Evolutionary conservation across 305 asterid genomes (phyloP).

Genomic region (Fraxinus angustifolia): DNA sequence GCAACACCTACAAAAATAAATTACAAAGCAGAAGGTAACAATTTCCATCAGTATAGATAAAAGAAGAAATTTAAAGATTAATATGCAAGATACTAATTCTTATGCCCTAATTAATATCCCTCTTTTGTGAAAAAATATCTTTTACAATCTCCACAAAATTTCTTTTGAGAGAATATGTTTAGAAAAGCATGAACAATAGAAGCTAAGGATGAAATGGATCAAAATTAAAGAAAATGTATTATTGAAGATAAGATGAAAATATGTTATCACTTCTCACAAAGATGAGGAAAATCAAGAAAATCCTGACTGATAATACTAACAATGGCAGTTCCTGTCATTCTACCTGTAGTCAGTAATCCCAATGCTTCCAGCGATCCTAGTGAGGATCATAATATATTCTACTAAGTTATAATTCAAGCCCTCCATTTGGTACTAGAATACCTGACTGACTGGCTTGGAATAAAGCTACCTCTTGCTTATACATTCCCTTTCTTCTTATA

Average conservation of each 20-base stretch:
- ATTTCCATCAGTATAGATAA: not conserved
- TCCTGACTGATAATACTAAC: not conserved
- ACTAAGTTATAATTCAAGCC: not conserved
- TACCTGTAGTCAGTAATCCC: not conserved
- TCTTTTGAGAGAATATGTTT: not conserved
- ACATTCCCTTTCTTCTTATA: not conserved
- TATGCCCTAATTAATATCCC: constrained; percentile 1
- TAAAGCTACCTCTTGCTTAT: not conserved
- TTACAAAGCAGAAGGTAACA: not conserved
- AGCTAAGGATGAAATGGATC: not conserved
- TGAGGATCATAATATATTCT: not conserved
- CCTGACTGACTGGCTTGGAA: not conserved
- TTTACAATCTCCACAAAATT: not conserved
- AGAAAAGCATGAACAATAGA: not conserved
- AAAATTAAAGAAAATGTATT: not conserved
- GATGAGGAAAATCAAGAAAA: not conserved
- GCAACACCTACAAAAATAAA: constrained; percentile 35
- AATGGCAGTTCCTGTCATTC: not conserved
- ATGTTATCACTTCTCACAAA: not conserved
- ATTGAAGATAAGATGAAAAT: not conserved
- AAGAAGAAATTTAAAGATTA: not conserved
- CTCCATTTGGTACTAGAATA: not conserved
- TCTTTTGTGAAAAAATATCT: not conserved
- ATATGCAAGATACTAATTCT: not conserved
- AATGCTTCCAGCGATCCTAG: not conserved